Conservation (phyloP, 2,329 filamentous ascomycete species). For the Arthrobotrys entomopaga region DNA sequence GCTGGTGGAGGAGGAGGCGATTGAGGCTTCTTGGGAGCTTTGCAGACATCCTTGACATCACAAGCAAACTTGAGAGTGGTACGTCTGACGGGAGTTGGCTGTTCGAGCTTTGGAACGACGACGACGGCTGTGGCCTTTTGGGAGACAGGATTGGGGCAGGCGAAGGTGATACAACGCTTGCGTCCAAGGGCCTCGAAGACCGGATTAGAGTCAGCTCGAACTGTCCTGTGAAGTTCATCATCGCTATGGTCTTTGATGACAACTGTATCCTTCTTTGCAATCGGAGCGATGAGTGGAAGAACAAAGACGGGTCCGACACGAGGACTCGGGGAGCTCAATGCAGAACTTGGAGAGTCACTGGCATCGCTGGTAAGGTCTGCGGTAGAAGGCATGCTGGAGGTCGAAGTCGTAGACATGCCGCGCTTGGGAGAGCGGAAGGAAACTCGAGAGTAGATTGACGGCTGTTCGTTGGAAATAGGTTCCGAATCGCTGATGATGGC, state of each 20-base stretch:
- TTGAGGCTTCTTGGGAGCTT: conserved; percentile 51
- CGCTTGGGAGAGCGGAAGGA: conserved; percentile 60
- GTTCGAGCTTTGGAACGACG: conserved; percentile 59
- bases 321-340: conserved; percentile 87
- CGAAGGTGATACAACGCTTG: conserved; percentile 92
- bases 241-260: conserved; percentile 59
- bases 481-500: conserved; percentile 78
- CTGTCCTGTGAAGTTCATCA: conserved; percentile 57
- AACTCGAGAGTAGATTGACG: conserved; percentile 44
- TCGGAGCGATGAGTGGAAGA: conserved; percentile 24
- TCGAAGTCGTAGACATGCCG: conserved; percentile 70
- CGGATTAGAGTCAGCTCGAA: conserved; percentile 65
- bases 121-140: conserved; percentile 60
- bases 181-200: conserved; percentile 74
- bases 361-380: conserved; percentile 95
- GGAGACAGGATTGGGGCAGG: conserved; percentile 74
- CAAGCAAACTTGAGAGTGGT: conserved; percentile 80
- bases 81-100: conserved; percentile 63
- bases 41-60: conserved; percentile 59
- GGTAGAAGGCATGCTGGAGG: conserved; percentile 81
- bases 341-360: conserved; percentile 86
- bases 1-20: conserved; percentile 50
- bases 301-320: conserved; percentile 71
- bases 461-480: conserved; percentile 65
- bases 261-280: conserved; percentile 58